These are phyloP conservation scores for Nothomitra cinnamomea DNA, from an alignment of 2,329 filamentous ascomycete genomes.

Conservation along the genomic window DNA sequence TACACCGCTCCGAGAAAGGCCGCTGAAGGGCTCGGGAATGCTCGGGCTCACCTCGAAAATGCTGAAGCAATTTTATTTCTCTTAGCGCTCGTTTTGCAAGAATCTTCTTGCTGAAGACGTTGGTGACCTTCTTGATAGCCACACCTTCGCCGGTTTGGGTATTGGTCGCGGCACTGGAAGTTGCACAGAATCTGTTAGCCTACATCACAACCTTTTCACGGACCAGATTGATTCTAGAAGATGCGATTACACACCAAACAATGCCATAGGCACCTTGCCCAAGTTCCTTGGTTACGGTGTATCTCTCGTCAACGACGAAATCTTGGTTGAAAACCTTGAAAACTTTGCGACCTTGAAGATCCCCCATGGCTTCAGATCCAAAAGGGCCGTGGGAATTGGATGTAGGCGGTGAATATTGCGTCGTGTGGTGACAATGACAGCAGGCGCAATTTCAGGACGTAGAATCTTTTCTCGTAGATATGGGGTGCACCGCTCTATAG, in stretches of 20 bases:
- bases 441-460: not conserved
- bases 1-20: no score
- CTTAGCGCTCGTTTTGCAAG: constrained; percentile 92
- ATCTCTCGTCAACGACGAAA: constrained; percentile 94
- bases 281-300: constrained; percentile 96
- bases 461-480: not conserved
- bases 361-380: constrained; percentile 30
- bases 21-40: not conserved
- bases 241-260: constrained; percentile 54
- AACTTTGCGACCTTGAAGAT: constrained; percentile 61
- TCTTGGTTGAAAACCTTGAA: constrained; percentile 99
- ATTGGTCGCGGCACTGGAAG: constrained; percentile 71
- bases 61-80: constrained; percentile 96
- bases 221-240: not conserved
- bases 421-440: not conserved
- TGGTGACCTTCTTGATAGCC: constrained; percentile 98
- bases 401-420: constrained; percentile 49
- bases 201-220: not conserved
- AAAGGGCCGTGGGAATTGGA: constrained; percentile 95
- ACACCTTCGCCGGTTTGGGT: constrained; percentile 81
- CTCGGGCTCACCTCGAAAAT: constrained; percentile 49
- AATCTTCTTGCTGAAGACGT: constrained; percentile 99
- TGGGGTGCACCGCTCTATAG: not conserved
- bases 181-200: not conserved
- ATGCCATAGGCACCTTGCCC: constrained; percentile 98